Conservation (phyloP, 257 asterid genomes). For the Nicotiana noctiflora region DNA sequence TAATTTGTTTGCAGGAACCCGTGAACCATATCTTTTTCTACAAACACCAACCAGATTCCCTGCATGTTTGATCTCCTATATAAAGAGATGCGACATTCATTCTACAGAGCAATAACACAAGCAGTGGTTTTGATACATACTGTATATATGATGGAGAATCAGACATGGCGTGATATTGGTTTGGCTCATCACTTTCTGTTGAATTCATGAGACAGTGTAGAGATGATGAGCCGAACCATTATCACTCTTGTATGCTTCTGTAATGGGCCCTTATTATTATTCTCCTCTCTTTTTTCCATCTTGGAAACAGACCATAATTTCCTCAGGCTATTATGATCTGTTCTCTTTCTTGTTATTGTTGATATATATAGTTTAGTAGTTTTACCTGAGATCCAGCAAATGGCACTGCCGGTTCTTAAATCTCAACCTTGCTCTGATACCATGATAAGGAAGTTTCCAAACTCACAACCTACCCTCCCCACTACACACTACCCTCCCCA, state of each 20-base stretch:
- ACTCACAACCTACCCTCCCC: too few species aligned
- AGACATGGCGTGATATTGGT: slow-evolving; percentile 34
- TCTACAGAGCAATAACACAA: neutral
- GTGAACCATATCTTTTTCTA: neutral
- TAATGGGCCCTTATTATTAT: too few species aligned
- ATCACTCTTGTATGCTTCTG: slow-evolving; percentile 69
- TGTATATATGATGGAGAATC: slow-evolving; percentile 11
- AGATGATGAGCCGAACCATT: slow-evolving; percentile 74
- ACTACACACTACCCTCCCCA: too few species aligned
- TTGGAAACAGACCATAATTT: neutral
- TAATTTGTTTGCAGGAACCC: neutral
- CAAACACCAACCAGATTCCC: neutral
- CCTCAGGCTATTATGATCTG: neutral
- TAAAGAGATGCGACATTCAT: neutral
- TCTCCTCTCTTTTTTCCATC: neutral
- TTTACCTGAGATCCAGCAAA: neutral
- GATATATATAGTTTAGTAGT: neutral
- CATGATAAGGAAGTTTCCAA: too few species aligned
- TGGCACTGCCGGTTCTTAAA: neutral
- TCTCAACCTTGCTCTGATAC: neutral
- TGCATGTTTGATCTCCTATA: neutral
- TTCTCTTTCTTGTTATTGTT: neutral
- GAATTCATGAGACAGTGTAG: neutral
- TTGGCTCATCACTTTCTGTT: slow-evolving; percentile 21
- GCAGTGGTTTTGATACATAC: neutral